These are phyloP conservation scores for Dactylellina parvicollis DNA, from an alignment of 2,329 filamentous ascomycete species.

Conservation along the genomic window DNA sequence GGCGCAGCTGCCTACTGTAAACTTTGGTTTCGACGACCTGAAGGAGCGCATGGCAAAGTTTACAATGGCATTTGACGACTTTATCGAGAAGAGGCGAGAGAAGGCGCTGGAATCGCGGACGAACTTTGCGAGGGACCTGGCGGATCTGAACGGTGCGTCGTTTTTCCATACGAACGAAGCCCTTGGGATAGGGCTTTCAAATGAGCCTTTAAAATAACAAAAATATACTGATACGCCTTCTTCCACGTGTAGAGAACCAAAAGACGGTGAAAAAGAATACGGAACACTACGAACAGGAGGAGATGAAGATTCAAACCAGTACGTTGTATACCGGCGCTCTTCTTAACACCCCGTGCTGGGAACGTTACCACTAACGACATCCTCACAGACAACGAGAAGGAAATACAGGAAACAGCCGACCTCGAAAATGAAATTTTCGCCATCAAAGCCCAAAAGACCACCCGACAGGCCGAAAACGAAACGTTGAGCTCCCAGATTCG, in stretches of 20 bases:
- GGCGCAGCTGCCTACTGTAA: slow-evolving; percentile 83
- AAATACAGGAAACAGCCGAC: slow-evolving; percentile 77
- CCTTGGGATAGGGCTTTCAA: no score
- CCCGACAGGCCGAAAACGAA: slow-evolving; percentile 69
- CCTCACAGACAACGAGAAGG: slow-evolving; percentile 29
- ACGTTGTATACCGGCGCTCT: slow-evolving; percentile 27
- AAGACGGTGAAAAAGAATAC: slow-evolving; percentile 57
- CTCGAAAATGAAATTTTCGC: slow-evolving; percentile 72
- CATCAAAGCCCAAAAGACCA: slow-evolving; percentile 70
- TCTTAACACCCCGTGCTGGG: slow-evolving; percentile 21
- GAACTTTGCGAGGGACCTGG: slow-evolving; percentile 87
- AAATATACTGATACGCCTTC: background rate
- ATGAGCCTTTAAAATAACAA: no score
- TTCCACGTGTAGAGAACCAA: slow-evolving; percentile 49
- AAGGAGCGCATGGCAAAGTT: slow-evolving; percentile 96
- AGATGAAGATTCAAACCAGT: slow-evolving; percentile 55
- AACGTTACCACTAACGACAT: background rate
- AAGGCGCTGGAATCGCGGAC: slow-evolving; percentile 92
- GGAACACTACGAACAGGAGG: slow-evolving; percentile 56
- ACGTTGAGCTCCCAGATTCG: slow-evolving; percentile 71
- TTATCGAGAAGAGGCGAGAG: slow-evolving; percentile 90
- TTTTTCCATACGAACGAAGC: background rate
- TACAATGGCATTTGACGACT: slow-evolving; percentile 87
- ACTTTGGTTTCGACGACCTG: slow-evolving; percentile 95
- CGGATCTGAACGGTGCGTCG: slow-evolving; percentile 81